Evolutionary conservation across 768 basidiomycete species (phyloP).

Genomic region (Dendrothele bispora): DNA sequence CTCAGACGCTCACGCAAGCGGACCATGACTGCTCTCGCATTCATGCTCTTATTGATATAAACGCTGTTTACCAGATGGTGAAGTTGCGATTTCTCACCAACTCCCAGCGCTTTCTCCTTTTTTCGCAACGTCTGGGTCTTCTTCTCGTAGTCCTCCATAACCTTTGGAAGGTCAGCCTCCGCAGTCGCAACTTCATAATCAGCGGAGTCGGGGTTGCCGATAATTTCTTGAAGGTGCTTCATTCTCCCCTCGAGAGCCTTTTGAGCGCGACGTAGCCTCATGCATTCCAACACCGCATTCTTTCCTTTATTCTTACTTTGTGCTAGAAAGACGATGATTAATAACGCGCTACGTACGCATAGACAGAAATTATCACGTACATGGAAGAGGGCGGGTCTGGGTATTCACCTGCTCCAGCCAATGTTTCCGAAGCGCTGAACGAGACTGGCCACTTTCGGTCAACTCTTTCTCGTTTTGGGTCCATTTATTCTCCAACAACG

Average conservation of each 20-base stretch:
- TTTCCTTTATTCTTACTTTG: not conserved
- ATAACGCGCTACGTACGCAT: not conserved
- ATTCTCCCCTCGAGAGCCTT: not conserved
- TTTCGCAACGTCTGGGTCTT: not conserved
- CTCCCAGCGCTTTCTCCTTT: not conserved
- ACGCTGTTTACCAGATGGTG: not conserved
- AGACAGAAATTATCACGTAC: conserved; percentile 18
- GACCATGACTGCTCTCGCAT: not conserved
- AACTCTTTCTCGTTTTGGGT: not conserved
- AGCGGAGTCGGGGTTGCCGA: not conserved
- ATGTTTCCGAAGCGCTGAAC: conserved; percentile 5
- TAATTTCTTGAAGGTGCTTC: not conserved
- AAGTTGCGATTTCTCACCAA: not conserved
- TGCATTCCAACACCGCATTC: not conserved
- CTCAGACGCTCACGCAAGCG: not conserved
- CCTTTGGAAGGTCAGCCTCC: not conserved
- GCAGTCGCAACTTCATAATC: conserved; percentile 2
- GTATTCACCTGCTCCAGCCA: conserved; percentile 8
- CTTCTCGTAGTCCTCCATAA: not conserved
- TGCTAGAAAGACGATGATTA: not conserved
- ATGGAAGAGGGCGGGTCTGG: conserved; percentile 10
- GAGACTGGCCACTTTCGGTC: not conserved
- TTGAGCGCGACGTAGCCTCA: not conserved
- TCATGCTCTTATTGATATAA: not conserved
- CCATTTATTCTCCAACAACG: not conserved